Conservation (phyloP, 148 eudicot species). For the Rhododendron ferrugineum region DNA sequence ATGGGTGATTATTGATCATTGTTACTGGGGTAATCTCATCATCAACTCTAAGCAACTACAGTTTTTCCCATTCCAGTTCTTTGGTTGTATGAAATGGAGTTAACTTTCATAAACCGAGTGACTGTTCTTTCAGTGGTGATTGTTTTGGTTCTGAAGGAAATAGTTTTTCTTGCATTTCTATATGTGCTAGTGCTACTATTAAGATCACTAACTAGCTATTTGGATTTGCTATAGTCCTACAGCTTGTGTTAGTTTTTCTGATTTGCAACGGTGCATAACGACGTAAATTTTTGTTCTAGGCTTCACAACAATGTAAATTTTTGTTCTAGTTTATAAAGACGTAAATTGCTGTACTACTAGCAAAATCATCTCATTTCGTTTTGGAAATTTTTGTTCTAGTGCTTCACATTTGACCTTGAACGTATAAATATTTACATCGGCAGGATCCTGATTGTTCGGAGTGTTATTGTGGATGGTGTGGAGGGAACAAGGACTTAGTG, state of each 20-base stretch:
- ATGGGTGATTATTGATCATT: not conserved
- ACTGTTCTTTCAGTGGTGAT: not conserved
- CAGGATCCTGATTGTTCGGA: conserved; percentile 53
- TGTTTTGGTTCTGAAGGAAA: not conserved
- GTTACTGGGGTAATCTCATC: not conserved
- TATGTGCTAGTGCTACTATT: conserved; percentile 1
- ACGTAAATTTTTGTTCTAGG: too few relatives aligned
- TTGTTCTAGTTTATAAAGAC: not conserved
- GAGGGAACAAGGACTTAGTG: conserved; percentile 43
- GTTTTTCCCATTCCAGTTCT: not conserved
- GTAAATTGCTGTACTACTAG: not conserved
- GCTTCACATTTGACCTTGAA: not conserved
- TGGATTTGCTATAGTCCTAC: not conserved
- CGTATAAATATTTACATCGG: not conserved
- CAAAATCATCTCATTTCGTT: not conserved
- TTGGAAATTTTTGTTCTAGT: not conserved
- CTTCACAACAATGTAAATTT: not conserved
- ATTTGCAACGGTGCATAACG: not conserved
- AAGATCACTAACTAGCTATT: not conserved
- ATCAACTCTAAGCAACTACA: not conserved
- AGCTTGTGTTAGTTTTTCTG: not conserved
- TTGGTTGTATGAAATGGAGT: not conserved
- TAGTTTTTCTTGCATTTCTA: not conserved
- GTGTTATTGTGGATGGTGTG: conserved; percentile 76
- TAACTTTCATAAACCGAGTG: not conserved